These are phyloP conservation scores for Bauhinia variegata DNA, from an alignment of 306 rosid genomes.

Conservation along the genomic window DNA sequence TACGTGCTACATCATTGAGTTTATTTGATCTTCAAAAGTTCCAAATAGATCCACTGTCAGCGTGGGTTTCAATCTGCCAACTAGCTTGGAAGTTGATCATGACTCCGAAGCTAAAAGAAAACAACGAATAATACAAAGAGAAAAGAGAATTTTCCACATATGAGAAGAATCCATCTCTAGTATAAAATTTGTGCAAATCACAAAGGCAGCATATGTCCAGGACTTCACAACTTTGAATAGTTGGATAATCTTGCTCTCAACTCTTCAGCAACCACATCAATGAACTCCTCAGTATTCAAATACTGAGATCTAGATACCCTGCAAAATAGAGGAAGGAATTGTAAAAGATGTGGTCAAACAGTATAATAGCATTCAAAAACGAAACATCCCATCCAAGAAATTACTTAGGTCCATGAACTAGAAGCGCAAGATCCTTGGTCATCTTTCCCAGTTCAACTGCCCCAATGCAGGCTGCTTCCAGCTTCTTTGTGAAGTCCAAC, in stretches of 20 bases:
- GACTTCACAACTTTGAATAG: conserved; percentile 44
- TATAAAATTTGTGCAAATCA: neutral
- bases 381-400: conserved; percentile 32
- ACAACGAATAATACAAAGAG: neutral
- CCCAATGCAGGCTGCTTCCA: conserved; percentile 84
- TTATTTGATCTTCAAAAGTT: too few species aligned
- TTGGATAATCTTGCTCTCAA: conserved; percentile 50
- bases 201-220: conserved; percentile 24
- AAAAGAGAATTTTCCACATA: neutral
- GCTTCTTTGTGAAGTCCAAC: conserved; percentile 66
- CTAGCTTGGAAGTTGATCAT: neutral
- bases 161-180: neutral
- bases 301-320: conserved; percentile 79
- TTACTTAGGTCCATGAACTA: conserved; percentile 87
- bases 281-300: conserved; percentile 90
- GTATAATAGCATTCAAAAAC: conserved; percentile 22
- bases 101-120: neutral
- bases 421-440: conserved; percentile 98
- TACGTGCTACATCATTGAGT: too few species aligned
- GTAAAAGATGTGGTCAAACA: neutral
- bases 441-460: conserved; percentile 89
- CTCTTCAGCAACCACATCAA: conserved; percentile 80
- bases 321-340: conserved; percentile 26
- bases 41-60: neutral
- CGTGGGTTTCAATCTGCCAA: neutral